Evolutionary conservation across 2,329 filamentous ascomycete species (phyloP).

Genomic region (Pseudohalonectria lignicola): DNA sequence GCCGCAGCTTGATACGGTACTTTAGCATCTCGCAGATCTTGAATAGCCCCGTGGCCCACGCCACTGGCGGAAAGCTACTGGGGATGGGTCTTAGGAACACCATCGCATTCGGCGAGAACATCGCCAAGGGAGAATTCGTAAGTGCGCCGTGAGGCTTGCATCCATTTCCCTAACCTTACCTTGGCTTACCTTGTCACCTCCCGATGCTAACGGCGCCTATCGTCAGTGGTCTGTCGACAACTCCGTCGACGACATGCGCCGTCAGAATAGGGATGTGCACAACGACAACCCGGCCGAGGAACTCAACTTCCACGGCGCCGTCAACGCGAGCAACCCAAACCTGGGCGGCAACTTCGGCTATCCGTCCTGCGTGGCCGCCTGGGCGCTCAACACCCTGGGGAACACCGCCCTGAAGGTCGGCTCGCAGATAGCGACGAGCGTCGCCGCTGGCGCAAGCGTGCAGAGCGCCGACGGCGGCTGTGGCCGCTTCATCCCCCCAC

Average conservation of each 20-base stretch:
- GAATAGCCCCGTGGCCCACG: constrained; percentile 4
- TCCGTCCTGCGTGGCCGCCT: constrained; percentile 50
- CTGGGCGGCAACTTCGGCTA: constrained; percentile 48
- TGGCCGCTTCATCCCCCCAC: constrained; percentile 21
- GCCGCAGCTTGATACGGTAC: constrained; percentile 41
- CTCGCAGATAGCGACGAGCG: constrained; percentile 20
- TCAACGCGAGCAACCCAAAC: constrained; percentile 16
- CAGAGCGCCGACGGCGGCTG: constrained; percentile 17
- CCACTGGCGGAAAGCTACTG: constrained; percentile 8
- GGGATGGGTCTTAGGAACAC: constrained; percentile 54
- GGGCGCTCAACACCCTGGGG: constrained; percentile 29
- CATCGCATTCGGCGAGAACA: constrained; percentile 46
- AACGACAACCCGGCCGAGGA: constrained; percentile 54
- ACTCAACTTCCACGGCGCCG: constrained; percentile 47
- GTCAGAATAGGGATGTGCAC: constrained; percentile 41
- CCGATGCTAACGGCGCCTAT: not conserved
- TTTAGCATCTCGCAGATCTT: constrained; percentile 38
- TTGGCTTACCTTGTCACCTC: no score
- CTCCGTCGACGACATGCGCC: constrained; percentile 45
- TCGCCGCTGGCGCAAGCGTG: constrained; percentile 11
- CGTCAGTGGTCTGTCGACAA: constrained; percentile 47
- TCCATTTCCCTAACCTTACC: not conserved
- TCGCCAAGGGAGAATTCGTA: constrained; percentile 17
- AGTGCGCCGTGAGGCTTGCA: not conserved
- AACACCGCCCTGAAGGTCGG: constrained; percentile 18